Percentiles rank a stretch among this genome's conserved stretches.
Conservation (phyloP, 257 asterid species). For the Plantago elongata region DNA sequence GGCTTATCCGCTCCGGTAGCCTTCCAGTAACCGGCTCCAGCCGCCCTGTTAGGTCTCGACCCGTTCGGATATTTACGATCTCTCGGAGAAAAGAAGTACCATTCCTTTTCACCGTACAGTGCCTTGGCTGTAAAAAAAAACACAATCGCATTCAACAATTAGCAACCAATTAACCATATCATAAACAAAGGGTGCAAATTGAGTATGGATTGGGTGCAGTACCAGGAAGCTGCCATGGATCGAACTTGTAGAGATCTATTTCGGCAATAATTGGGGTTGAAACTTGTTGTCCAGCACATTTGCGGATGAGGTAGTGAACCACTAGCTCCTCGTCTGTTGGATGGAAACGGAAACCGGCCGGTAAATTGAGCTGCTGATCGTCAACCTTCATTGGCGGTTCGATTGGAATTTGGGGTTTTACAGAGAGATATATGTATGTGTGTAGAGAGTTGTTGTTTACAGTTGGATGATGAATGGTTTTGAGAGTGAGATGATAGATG, state of each 20-base stretch:
- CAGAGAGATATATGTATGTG: background rate
- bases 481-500: slow-evolving; percentile 4
- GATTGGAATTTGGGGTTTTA: background rate
- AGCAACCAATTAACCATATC: background rate
- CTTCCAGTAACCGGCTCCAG: slow-evolving; percentile 57
- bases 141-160: background rate
- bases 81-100: slow-evolving; percentile 59
- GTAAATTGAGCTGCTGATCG: slow-evolving; percentile 29
- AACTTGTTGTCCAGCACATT: slow-evolving; percentile 44
- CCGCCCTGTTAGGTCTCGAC: slow-evolving; percentile 58
- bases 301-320: slow-evolving; percentile 36
- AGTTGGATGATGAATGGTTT: background rate
- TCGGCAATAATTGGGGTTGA: slow-evolving; percentile 54
- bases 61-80: slow-evolving; percentile 61
- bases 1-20: slow-evolving; percentile 65
- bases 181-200: no score
- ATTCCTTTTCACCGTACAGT: slow-evolving; percentile 51
- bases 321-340: slow-evolving; percentile 44
- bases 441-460: background rate
- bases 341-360: slow-evolving; percentile 43
- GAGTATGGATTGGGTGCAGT: background rate
- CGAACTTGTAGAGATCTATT: slow-evolving; percentile 69
- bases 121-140: slow-evolving; percentile 36
- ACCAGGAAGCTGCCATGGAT: slow-evolving; percentile 81
- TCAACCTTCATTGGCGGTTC: slow-evolving; percentile 32